Evolutionary conservation across 2,329 filamentous ascomycete species (phyloP).

Genomic region (Rhynchosporium agropyri): DNA sequence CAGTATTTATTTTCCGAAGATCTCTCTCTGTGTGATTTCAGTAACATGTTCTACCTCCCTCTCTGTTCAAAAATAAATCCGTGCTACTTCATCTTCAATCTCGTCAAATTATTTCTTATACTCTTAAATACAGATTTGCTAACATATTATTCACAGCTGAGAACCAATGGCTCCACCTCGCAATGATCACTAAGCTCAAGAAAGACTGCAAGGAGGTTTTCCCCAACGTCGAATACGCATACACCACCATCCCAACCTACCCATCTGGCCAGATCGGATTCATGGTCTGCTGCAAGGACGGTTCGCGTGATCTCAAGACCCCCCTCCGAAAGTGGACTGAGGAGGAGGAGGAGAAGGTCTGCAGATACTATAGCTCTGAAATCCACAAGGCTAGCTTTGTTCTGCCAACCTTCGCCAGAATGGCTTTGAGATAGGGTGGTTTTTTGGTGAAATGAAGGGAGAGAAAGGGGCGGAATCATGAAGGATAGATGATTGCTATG

Average conservation of each 20-base stretch:
- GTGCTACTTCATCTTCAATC: no score
- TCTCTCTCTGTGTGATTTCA: not conserved
- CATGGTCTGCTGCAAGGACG: constrained; percentile 99
- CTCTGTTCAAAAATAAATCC: no score
- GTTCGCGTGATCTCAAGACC: constrained; percentile 78
- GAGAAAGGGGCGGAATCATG: constrained; percentile 1
- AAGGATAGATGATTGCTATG: constrained; percentile 19
- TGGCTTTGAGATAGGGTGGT: constrained; percentile 60
- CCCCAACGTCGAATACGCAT: constrained; percentile 96
- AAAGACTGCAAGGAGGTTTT: constrained; percentile 97
- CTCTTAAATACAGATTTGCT: constrained; percentile 12
- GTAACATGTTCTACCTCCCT: not conserved
- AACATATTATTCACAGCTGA: constrained; percentile 64
- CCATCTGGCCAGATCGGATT: constrained; percentile 99
- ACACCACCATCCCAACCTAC: constrained; percentile 99
- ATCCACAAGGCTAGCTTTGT: constrained; percentile 95
- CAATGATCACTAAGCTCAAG: constrained; percentile 92
- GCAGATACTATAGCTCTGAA: constrained; percentile 96
- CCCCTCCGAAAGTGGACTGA: constrained; percentile 78
- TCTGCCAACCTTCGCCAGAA: constrained; percentile 89
- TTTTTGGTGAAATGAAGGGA: not conserved
- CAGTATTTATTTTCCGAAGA: not conserved
- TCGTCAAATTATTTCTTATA: not conserved
- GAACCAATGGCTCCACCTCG: constrained; percentile 98
- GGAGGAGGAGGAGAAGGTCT: constrained; percentile 91